Base-by-base conservation (phyloP, 225 moss, liverwort and hornwort genomes). In the Anthoceros angustus region DNA sequence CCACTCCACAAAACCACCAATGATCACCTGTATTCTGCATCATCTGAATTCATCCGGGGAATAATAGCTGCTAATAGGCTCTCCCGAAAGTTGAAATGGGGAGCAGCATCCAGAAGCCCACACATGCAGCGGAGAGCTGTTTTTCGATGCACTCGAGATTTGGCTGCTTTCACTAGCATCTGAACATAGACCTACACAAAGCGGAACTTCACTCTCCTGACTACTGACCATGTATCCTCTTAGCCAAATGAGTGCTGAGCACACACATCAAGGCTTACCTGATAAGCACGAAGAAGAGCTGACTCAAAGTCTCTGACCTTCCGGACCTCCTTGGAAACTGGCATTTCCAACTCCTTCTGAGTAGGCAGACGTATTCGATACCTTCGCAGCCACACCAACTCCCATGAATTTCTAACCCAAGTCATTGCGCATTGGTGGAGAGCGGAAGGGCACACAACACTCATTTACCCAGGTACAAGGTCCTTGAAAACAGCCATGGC, bases 71-170 rank as follows among this genome's bases (percentile, higher is more conserved):
- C 80, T n/a, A 99, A 80, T 71, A 99, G 80, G 77, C 89, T 99
- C 71, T 99, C 92, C 61, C 98, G 84, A 66, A 82, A 99, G 72
- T 99, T 99, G 69, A 99, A 99, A 76, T 99, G 98, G 72, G 98
- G 86, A 64, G 82, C 89, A 70, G 92, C 89, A 71, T 99, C 89
- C 43, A 99, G 72, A 32, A 92, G 86, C 32, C 77, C 83, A 78
- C 89, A 82, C 63, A 92, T 87, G 73, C 98, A 99, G 75, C 72
- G 89, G 10, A 99, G 77, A 65, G 98, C 78, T 61, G 80, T 78
- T 71, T 81, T 72, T 15, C 98, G 86, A 73, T 80, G 80, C 66
- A 61, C 70, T 12, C 78, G 77, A 11, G 73, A 76, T 74, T 92
- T 99, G 16, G 89, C 92, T 65, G 79, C 74, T 72, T 76, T 82